Percentiles rank a stretch among this genome's conserved stretches.
Conservation (phyloP, 2,329 filamentous ascomycete genomes). For the Tolypocladium amazonense region DNA sequence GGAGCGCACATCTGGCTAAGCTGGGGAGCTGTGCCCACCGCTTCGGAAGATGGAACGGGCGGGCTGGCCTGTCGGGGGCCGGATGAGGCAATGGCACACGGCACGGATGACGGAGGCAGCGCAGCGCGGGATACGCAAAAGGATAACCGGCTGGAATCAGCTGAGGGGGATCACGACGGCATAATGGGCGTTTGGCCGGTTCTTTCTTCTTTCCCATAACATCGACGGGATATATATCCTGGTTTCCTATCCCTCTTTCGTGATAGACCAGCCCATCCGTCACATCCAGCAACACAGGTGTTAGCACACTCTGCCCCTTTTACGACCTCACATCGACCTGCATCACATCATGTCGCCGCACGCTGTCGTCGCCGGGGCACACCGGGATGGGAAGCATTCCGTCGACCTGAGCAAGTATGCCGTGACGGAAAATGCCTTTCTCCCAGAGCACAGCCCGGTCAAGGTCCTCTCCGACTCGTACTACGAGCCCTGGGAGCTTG, state of each 20-base stretch:
- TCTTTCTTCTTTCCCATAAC: background rate
- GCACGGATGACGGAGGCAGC: background rate
- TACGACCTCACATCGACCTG: background rate
- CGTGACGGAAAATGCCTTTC: conserved; percentile 56
- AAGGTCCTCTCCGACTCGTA: conserved; percentile 55
- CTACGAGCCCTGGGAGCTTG: conserved; percentile 69
- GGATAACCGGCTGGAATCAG: background rate
- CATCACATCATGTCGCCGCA: conserved; percentile 30
- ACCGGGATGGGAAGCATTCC: conserved; percentile 5
- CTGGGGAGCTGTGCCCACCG: background rate
- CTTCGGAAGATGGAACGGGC: background rate
- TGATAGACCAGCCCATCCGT: background rate
- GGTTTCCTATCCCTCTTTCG: background rate
- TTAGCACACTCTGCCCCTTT: background rate
- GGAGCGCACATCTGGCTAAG: background rate
- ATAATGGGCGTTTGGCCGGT: background rate
- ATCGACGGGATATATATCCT: background rate
- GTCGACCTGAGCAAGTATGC: conserved; percentile 23
- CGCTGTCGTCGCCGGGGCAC: conserved; percentile 16
- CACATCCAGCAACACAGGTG: background rate
- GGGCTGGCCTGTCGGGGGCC: background rate
- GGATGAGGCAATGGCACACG: background rate
- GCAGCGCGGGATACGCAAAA: background rate
- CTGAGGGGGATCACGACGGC: background rate
- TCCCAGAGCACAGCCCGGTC: conserved; percentile 61